Evolutionary conservation across 805 yeast genomes (phyloP).

Genomic region (Yarrowia divulgata): DNA sequence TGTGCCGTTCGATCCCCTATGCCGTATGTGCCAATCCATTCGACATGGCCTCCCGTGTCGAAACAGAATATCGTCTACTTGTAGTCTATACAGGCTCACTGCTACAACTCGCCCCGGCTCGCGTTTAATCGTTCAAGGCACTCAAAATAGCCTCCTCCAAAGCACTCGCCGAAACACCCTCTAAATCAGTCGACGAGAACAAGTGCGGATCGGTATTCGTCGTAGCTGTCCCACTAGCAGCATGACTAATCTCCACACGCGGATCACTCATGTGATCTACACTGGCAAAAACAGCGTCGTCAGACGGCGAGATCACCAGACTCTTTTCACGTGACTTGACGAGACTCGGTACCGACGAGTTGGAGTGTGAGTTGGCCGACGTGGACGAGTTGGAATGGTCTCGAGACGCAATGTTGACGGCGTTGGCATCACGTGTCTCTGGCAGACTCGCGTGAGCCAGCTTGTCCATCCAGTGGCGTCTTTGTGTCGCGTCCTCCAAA

Average conservation of each 20-base stretch:
- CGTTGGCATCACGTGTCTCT: background rate
- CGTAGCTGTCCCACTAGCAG: background rate
- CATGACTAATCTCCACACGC: slow-evolving; percentile 2
- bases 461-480: slow-evolving; percentile 15
- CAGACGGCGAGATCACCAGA: background rate
- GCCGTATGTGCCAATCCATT: too few relatives aligned
- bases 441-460: background rate
- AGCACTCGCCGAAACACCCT: slow-evolving; percentile 24
- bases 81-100: too few relatives aligned
- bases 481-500: slow-evolving; percentile 19
- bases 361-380: background rate
- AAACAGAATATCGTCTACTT: too few relatives aligned
- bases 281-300: slow-evolving; percentile 18
- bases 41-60: too few relatives aligned
- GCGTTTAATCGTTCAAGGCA: slow-evolving; percentile 3
- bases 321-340: slow-evolving; percentile 4
- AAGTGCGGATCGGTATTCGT: slow-evolving; percentile 17
- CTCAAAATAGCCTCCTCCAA: slow-evolving; percentile 35
- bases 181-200: slow-evolving; percentile 29
- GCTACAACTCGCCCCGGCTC: too few relatives aligned
- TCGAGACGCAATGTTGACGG: slow-evolving; percentile 4
- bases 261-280: slow-evolving; percentile 6
- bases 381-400: slow-evolving; percentile 19
- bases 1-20: too few relatives aligned
- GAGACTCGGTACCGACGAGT: slow-evolving; percentile 5